Percentiles rank a stretch among this genome's conserved stretches.
phyloP scores from a whole-genome alignment of 2,329 filamentous ascomycete species.

The Trichophyton verrucosum region DNA sequence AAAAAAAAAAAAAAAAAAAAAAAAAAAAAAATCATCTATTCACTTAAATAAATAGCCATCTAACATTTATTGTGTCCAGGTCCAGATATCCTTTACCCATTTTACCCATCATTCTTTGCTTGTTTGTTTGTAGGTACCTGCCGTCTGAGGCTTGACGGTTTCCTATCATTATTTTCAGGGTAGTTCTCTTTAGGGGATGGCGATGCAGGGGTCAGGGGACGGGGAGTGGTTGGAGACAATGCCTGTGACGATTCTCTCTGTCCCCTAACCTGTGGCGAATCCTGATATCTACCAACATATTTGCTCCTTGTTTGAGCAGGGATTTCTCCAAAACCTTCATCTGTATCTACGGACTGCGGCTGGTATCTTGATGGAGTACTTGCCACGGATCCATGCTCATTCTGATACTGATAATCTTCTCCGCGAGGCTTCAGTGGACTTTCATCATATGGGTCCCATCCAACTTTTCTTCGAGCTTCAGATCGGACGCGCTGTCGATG shows the following conservation, averaged over 20 bases:
- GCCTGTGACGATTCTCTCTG: not conserved
- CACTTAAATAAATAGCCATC: no score
- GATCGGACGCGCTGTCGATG: conserved; percentile 47
- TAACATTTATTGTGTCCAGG: not conserved
- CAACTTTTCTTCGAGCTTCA: conserved; percentile 50
- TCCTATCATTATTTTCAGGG: not conserved
- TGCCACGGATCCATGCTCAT: conserved; percentile 12
- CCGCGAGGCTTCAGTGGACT: conserved; percentile 53
- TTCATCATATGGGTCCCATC: conserved; percentile 62
- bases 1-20: no score
- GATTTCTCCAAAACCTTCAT: not conserved
- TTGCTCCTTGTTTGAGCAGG: not conserved
- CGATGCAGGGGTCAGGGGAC: not conserved
- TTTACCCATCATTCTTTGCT: no score
- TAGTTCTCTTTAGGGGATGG: not conserved
- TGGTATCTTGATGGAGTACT: conserved; percentile 5
- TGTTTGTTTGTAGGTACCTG: not conserved
- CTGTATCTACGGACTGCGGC: not conserved
- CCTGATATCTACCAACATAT: not conserved
- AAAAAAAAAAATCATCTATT: no score
- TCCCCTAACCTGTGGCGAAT: not conserved
- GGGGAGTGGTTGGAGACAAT: not conserved
- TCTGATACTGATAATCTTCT: conserved; percentile 50
- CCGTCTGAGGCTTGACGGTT: not conserved
- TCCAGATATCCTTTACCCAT: not conserved